Evolutionary conservation across 352 stramenopile genomes (phyloP), one percentile per base, ranked within the genome.

Genomic region (Pythium aristosporum): DNA sequence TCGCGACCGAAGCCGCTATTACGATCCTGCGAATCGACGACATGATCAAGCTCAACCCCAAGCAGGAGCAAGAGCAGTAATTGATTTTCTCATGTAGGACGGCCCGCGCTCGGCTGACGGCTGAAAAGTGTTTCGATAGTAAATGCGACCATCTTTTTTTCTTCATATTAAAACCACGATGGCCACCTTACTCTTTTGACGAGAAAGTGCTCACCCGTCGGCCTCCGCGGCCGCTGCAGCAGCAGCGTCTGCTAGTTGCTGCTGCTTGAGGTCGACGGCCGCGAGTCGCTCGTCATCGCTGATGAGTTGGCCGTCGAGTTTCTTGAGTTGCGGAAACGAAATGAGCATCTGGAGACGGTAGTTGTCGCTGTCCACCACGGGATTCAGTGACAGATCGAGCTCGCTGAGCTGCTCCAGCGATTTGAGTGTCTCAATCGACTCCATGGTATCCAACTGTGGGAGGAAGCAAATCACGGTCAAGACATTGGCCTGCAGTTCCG

Each of bases 11-110:
- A 68, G 97, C 97, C 37, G 97, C 97, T 48, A 99, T 99, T 80
- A 99, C 97, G 37, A 99, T 99, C 85, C 74, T 99, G 61, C 91
- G 98, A 77, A 99, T 99, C 77, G 98, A 99, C 85, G 97, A 99
- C 82, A 92, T 98, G 75, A 99, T 99, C 74, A 98, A 96, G 71
- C 82, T 99, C 57, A 96, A 97, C 82, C 86, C 84, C 34, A 94
- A 94, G 79, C 77, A 94, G 76, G 80, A 94, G 53, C 67, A 72
- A 50, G 72, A 89, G 64, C 82, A 94, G 68, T 95, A 91, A 75
- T 41, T 36, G 34, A 15, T 30, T 59, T 59, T 12, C 34, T 23
- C 43, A 21, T 4, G 37, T 69, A 69, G 62, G 62, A 69, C 44
- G 62, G 63, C 63, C 58, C 41, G 21, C 30, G 30, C 43, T 30